These are phyloP conservation scores for Phialemoniopsis sp. DNA, from an alignment of 2,329 filamentous ascomycete species.

Conservation along the genomic window DNA sequence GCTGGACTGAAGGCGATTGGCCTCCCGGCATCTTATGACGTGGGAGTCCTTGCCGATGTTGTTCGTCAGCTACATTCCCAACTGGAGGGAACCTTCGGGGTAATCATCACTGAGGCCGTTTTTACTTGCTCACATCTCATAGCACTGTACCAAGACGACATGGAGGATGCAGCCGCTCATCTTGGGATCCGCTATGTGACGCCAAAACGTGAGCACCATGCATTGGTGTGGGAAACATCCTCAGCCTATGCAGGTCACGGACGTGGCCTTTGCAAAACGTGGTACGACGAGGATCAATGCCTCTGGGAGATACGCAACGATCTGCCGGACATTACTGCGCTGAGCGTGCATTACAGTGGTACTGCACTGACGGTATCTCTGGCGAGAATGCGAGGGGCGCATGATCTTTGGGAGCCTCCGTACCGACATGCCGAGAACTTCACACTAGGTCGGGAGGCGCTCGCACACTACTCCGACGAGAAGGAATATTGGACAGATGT, in stretches of 20 bases:
- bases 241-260: not conserved
- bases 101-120: not conserved
- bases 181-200: not conserved
- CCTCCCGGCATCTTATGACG: not conserved
- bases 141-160: constrained; percentile 1
- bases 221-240: not conserved
- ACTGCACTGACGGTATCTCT: not conserved
- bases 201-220: not conserved
- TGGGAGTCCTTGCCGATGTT: not conserved
- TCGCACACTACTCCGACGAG: not conserved
- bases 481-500: not conserved
- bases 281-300: not conserved
- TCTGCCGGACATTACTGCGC: not conserved
- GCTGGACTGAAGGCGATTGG: not conserved
- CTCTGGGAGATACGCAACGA: not conserved
- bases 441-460: not conserved
- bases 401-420: not conserved
- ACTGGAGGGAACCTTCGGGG: not conserved
- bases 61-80: not conserved
- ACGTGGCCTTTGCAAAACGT: not conserved
- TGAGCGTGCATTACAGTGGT: not conserved
- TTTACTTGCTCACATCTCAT: not conserved
- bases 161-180: not conserved
- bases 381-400: not conserved
- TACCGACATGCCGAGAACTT: not conserved